phyloP scores from a whole-genome alignment of 2,329 filamentous ascomycete genomes.

The Aspergillus spinulosporus region DNA sequence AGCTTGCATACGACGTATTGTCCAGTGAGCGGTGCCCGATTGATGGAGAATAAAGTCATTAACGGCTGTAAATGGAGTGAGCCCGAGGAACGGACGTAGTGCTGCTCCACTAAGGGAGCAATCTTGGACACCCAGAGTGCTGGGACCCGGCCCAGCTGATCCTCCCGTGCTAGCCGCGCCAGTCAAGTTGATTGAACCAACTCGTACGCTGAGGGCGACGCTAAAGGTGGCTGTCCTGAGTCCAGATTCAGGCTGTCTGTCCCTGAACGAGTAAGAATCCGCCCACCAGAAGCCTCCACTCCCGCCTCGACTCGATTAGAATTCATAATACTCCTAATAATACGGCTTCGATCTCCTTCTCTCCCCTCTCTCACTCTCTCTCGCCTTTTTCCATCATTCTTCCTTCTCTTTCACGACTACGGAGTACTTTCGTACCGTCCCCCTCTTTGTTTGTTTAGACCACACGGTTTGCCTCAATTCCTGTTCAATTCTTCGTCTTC shows the following conservation, averaged over 20 bases:
- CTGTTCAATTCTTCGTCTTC: neutral
- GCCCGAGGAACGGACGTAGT: neutral
- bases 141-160: slow-evolving; percentile 13
- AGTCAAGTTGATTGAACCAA: neutral
- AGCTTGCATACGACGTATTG: neutral
- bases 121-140: slow-evolving; percentile 14
- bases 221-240: slow-evolving; percentile 6
- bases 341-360: neutral
- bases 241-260: neutral
- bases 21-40: neutral
- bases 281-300: neutral
- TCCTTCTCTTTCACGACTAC: neutral
- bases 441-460: slow-evolving; percentile 1
- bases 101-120: neutral
- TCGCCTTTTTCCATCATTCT: neutral
- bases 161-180: slow-evolving; percentile 12
- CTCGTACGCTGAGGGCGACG: too few relatives aligned
- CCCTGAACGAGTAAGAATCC: slow-evolving; percentile 4
- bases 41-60: slow-evolving; percentile 3
- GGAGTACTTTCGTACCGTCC: neutral
- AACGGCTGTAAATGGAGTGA: neutral
- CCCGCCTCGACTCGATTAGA: neutral
- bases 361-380: neutral
- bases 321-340: neutral
- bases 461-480: neutral